Percentiles rank a stretch among this genome's conserved stretches.
Evolutionary conservation across 2,329 filamentous ascomycete species (phyloP).

Genomic region (Nemania diffusa): DNA sequence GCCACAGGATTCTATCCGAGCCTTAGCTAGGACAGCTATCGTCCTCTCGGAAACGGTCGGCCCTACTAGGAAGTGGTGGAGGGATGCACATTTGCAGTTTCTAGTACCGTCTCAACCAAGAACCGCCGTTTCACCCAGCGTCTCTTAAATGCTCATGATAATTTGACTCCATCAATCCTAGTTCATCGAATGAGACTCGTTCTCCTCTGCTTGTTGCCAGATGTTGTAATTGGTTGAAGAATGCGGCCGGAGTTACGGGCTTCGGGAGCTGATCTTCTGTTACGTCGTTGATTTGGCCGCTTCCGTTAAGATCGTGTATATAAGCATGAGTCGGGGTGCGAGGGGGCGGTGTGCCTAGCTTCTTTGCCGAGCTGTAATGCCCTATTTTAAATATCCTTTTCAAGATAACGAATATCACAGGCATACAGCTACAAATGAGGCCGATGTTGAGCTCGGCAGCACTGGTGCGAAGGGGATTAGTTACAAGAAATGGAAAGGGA

Average conservation of each 20-base stretch:
- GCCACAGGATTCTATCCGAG: neutral
- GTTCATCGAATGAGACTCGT: constrained; percentile 16
- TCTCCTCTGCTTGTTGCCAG: neutral
- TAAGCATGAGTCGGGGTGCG: constrained; percentile 34
- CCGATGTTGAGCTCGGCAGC: constrained; percentile 37
- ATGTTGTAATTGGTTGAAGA: neutral
- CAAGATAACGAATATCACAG: constrained; percentile 30
- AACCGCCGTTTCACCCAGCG: constrained; percentile 15
- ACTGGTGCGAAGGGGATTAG: constrained; percentile 16
- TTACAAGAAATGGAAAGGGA: neutral
- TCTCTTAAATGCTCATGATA: constrained; percentile 6
- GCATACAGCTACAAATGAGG: constrained; percentile 35
- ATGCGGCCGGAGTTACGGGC: neutral
- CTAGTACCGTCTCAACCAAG: neutral
- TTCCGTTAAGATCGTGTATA: constrained; percentile 21
- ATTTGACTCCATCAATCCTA: constrained; percentile 26
- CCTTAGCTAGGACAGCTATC: neutral
- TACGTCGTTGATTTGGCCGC: neutral
- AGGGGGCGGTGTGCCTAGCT: neutral
- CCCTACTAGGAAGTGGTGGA: neutral
- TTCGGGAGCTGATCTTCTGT: neutral
- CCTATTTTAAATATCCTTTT: constrained; percentile 24
- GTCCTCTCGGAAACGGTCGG: neutral
- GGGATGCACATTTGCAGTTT: neutral
- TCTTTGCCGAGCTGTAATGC: neutral